Percentiles rank a stretch among this genome's conserved stretches.
phyloP scores from a whole-genome alignment of 352 stramenopile species.

The Phytophthora syringae region DNA sequence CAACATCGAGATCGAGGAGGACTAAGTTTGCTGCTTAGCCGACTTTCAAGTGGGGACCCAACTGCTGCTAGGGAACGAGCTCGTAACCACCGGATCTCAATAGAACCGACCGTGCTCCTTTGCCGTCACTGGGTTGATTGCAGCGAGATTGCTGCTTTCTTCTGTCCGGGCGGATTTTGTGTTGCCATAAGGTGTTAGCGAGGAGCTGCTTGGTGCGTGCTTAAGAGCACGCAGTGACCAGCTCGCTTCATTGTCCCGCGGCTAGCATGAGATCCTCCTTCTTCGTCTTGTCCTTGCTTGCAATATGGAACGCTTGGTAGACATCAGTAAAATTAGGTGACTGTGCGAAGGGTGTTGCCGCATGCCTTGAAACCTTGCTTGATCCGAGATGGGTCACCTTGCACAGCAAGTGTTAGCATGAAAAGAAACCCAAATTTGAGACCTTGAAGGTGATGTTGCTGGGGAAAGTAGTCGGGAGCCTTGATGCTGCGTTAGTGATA shows the following conservation, averaged over 20 bases:
- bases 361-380: no score
- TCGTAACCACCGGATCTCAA: slow-evolving; percentile 48
- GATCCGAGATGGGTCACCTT: no score
- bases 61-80: slow-evolving; percentile 38
- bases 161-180: slow-evolving; percentile 93
- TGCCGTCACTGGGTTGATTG: slow-evolving; percentile 92
- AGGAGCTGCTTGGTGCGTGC: slow-evolving; percentile 6
- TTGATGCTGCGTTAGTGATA: no score
- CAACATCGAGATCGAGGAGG: slow-evolving; percentile 74
- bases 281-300: slow-evolving; percentile 1
- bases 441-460: no score
- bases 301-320: no score
- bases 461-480: no score
- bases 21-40: slow-evolving; percentile 46
- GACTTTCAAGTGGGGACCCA: slow-evolving; percentile 16
- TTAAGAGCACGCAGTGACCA: background rate
- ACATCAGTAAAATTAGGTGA: no score
- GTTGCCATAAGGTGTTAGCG: slow-evolving; percentile 42
- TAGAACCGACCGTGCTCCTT: slow-evolving; percentile 56
- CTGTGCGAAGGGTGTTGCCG: no score
- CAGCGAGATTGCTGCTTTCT: slow-evolving; percentile 76
- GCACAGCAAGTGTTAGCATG: no score
- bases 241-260: slow-evolving; percentile 18
- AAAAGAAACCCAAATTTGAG: no score
- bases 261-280: slow-evolving; percentile 61